Evolutionary conservation across 1,139 yeast genomes (phyloP).

Genomic region (Debaryomyces psychrophilus): DNA sequence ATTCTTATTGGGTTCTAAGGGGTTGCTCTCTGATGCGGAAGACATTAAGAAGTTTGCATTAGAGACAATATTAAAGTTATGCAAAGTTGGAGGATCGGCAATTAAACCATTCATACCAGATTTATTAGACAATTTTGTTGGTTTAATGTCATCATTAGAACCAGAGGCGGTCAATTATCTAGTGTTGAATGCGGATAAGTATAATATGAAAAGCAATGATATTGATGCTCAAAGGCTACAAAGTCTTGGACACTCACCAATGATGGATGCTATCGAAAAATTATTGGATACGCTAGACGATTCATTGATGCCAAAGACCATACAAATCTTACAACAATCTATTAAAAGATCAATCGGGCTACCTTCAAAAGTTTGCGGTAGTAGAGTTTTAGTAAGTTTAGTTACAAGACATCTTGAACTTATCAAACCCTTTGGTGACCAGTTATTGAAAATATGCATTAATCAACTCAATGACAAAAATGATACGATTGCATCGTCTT

Average conservation of each 20-base stretch:
- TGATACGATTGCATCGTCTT: constrained; percentile 72
- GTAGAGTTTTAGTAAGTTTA: constrained; percentile 71
- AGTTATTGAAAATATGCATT: constrained; percentile 57
- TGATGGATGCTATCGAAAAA: constrained; percentile 84
- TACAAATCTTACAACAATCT: constrained; percentile 50
- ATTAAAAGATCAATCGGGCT: constrained; percentile 78
- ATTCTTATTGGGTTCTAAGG: constrained; percentile 76
- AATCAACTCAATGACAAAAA: constrained; percentile 71
- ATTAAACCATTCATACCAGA: constrained; percentile 71
- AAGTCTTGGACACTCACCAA: constrained; percentile 78
- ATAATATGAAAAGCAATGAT: constrained; percentile 68
- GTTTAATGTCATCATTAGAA: constrained; percentile 82
- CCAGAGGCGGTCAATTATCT: constrained; percentile 89
- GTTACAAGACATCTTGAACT: constrained; percentile 59
- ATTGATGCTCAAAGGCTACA: constrained; percentile 80
- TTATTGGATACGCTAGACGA: constrained; percentile 63
- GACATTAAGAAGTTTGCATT: constrained; percentile 81
- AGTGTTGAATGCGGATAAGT: constrained; percentile 86
- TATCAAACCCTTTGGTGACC: constrained; percentile 63
- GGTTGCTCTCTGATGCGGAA: constrained; percentile 82
- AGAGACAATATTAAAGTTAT: constrained; percentile 68
- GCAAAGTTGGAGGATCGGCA: constrained; percentile 61
- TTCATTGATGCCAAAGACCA: constrained; percentile 52
- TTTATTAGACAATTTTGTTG: constrained; percentile 68
- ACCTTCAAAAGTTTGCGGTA: constrained; percentile 88